phyloP scores from a whole-genome alignment of 495 filamentous ascomycete species.

The Penicillium lividum region DNA sequence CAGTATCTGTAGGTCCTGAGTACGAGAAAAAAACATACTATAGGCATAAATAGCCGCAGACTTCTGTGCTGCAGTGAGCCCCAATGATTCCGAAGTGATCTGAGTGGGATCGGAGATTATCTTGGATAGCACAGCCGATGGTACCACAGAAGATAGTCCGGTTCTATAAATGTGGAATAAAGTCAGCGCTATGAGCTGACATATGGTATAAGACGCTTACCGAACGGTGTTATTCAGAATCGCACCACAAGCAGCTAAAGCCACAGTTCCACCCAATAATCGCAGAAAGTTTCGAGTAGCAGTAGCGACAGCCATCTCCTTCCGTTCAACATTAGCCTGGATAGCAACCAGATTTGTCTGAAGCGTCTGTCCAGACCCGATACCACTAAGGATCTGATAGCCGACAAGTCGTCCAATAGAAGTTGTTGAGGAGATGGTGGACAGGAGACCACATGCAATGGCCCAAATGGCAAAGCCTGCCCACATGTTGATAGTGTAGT shows the following conservation, averaged over 20 bases:
- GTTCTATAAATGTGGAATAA: background rate
- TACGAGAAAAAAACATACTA: background rate
- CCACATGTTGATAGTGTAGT: constrained; percentile 9
- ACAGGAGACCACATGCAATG: constrained; percentile 8
- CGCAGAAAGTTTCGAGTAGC: constrained; percentile 9
- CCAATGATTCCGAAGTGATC: background rate
- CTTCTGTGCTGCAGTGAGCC: background rate
- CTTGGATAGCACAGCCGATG: background rate
- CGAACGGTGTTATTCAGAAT: constrained; percentile 11
- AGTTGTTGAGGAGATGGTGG: constrained; percentile 6
- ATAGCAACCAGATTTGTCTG: constrained; percentile 9
- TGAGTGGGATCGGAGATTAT: constrained; percentile 8
- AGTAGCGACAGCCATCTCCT: constrained; percentile 13
- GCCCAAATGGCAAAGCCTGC: constrained; percentile 8
- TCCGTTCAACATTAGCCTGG: constrained; percentile 7
- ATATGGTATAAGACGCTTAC: background rate
- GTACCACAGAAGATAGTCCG: background rate
- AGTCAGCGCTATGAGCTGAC: background rate
- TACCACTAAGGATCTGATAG: constrained; percentile 6
- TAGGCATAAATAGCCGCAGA: constrained; percentile 8
- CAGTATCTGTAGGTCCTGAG: background rate
- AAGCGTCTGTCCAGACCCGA: constrained; percentile 9
- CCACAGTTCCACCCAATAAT: constrained; percentile 6
- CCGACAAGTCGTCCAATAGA: constrained; percentile 5
- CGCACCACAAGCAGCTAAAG: constrained; percentile 8